These are phyloP conservation scores for Ceratocystis cacaofunesta DNA, from an alignment of 2,329 filamentous ascomycete genomes.

Conservation along the genomic window DNA sequence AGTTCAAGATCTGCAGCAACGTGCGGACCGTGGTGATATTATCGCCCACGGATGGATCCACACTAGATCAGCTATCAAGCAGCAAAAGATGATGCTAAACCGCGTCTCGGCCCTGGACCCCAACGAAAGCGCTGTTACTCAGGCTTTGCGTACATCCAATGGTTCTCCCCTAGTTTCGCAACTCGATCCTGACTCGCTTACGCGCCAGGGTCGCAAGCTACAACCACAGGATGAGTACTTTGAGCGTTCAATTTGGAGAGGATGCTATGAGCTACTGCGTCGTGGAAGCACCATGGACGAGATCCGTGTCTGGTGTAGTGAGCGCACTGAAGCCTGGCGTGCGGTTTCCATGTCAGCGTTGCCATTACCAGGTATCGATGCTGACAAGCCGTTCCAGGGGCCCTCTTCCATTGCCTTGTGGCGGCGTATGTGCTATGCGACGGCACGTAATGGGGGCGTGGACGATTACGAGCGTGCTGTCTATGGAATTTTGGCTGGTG, in stretches of 20 bases:
- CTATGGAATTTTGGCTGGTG: slow-evolving; percentile 79
- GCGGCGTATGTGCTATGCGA: slow-evolving; percentile 60
- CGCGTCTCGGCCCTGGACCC: slow-evolving; percentile 52
- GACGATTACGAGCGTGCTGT: slow-evolving; percentile 77
- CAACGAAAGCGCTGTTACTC: slow-evolving; percentile 39
- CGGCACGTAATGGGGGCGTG: slow-evolving; percentile 52
- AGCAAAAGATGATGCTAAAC: slow-evolving; percentile 60
- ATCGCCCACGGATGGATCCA: slow-evolving; percentile 86
- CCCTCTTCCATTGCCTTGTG: slow-evolving; percentile 42
- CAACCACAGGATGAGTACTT: slow-evolving; percentile 76
- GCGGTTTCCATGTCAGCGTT: slow-evolving; percentile 67
- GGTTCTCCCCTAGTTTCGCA: slow-evolving; percentile 63
- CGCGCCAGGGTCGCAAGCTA: slow-evolving; percentile 59
- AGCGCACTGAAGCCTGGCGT: slow-evolving; percentile 78
- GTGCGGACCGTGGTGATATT: slow-evolving; percentile 63
- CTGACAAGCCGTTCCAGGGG: slow-evolving; percentile 28
- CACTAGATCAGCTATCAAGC: slow-evolving; percentile 78
- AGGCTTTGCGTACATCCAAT: slow-evolving; percentile 42
- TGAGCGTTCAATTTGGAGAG: slow-evolving; percentile 80
- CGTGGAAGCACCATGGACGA: slow-evolving; percentile 60
- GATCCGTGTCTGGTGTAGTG: slow-evolving; percentile 73
- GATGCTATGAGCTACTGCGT: slow-evolving; percentile 85
- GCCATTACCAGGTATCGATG: slow-evolving; percentile 39
- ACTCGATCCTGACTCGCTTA: slow-evolving; percentile 80
- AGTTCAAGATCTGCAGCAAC: slow-evolving; percentile 59